A percentile compares a stretch with the other conserved stretches of the same genome.
phyloP scores from a whole-genome alignment of 2,329 filamentous ascomycete genomes.

The Diaporthe sp. region DNA sequence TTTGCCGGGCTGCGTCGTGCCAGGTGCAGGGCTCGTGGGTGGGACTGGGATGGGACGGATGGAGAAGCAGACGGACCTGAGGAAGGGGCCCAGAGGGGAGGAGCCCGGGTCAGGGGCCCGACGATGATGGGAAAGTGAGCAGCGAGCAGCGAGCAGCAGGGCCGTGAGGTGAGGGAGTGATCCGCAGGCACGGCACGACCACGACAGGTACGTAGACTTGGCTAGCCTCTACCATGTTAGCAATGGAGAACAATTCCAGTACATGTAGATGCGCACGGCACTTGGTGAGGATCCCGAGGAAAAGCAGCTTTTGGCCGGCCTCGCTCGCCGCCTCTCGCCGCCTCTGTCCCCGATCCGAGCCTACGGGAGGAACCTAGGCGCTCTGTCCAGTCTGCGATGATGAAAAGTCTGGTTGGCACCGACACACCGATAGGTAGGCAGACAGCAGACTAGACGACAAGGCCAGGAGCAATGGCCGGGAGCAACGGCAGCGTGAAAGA shows the following conservation, averaged over 20 bases:
- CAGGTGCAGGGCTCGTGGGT: slow-evolving; percentile 40
- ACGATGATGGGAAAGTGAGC: slow-evolving; percentile 2
- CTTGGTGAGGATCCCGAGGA: slow-evolving; percentile 23
- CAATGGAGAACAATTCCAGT: not conserved
- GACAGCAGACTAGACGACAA: slow-evolving; percentile 6
- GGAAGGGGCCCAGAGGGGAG: slow-evolving; percentile 15
- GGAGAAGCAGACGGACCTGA: slow-evolving; percentile 18
- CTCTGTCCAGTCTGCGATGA: slow-evolving; percentile 1
- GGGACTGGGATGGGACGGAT: slow-evolving; percentile 38
- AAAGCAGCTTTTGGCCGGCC: slow-evolving; percentile 15
- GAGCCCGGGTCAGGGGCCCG: slow-evolving; percentile 35
- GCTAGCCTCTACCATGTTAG: not conserved
- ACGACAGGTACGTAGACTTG: not conserved
- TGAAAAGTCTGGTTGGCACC: not conserved
- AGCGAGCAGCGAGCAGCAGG: not conserved
- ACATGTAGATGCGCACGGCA: not conserved
- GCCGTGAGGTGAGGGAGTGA: not conserved
- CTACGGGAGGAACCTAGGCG: not conserved
- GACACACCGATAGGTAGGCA: not conserved
- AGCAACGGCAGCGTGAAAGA: slow-evolving; percentile 26
- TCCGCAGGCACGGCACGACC: slow-evolving; percentile 17
- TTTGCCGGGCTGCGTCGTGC: slow-evolving; percentile 34
- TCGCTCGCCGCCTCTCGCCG: not conserved
- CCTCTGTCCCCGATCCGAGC: slow-evolving; percentile 19
- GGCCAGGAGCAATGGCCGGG: not conserved